Evolutionary conservation across 805 yeast genomes (phyloP).

Genomic region (Saccharomycopsis sp.): DNA sequence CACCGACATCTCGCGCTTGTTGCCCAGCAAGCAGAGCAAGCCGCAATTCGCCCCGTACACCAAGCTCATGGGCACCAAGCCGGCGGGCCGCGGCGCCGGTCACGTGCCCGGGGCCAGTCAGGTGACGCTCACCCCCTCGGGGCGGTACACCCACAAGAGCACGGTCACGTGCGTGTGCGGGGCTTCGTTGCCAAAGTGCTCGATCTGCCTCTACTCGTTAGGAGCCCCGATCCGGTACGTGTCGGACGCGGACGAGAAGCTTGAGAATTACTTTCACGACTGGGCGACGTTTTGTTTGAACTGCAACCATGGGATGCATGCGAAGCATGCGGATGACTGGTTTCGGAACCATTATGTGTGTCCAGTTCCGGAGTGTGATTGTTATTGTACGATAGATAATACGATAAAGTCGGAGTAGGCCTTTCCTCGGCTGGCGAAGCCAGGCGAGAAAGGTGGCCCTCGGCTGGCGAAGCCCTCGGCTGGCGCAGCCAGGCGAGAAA

Average conservation of each 20-base stretch:
- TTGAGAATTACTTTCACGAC: constrained; percentile 48
- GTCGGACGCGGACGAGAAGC: constrained; percentile 21
- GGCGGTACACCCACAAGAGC: constrained; percentile 12
- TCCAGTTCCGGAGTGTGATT: constrained; percentile 90
- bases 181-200: constrained; percentile 81
- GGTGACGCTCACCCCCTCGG: no score
- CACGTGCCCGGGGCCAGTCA: no score
- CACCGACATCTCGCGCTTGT: constrained; percentile 41
- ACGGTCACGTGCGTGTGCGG: constrained; percentile 46
- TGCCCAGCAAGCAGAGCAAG: constrained; percentile 11
- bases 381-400: constrained; percentile 49
- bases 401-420: neutral
- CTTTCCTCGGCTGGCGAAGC: neutral
- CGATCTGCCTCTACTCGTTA: constrained; percentile 74
- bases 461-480: no score
- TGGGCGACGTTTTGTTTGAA: constrained; percentile 91
- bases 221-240: constrained; percentile 46
- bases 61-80: neutral
- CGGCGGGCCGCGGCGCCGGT: neutral
- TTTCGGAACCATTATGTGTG: constrained; percentile 79
- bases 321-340: constrained; percentile 96
- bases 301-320: constrained; percentile 92
- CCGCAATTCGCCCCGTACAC: constrained; percentile 6
- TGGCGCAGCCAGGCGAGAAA: no score
- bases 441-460: no score